Percentiles rank a stretch among this genome's conserved stretches.
These are phyloP conservation scores for Exophiala bonariae DNA, from an alignment of 2,329 filamentous ascomycete genomes.

Conservation along the genomic window DNA sequence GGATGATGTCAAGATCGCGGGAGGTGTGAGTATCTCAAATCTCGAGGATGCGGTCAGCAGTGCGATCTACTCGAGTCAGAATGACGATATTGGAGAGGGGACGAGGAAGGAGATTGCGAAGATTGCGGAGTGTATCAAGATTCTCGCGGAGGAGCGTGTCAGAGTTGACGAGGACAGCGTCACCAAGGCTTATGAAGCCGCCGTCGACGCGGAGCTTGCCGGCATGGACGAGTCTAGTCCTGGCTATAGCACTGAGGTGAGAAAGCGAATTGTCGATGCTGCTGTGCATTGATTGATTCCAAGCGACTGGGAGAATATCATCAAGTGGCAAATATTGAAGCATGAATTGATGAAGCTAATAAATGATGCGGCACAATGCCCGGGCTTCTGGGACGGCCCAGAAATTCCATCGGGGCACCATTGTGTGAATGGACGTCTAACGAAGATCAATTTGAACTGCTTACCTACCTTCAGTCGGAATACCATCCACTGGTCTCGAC, in stretches of 20 bases:
- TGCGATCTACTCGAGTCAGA: slow-evolving; percentile 92
- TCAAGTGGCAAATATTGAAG: background rate
- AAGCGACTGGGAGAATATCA: background rate
- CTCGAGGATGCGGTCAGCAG: slow-evolving; percentile 84
- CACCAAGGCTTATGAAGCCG: slow-evolving; percentile 76
- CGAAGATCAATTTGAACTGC: background rate
- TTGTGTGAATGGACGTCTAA: background rate
- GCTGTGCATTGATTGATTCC: slow-evolving; percentile 19
- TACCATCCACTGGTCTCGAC: slow-evolving; percentile 21
- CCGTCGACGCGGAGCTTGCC: slow-evolving; percentile 65
- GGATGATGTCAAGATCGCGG: slow-evolving; percentile 36
- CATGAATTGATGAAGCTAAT: background rate
- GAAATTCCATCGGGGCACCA: background rate
- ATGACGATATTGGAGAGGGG: slow-evolving; percentile 74
- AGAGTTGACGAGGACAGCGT: slow-evolving; percentile 90
- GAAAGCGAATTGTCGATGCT: slow-evolving; percentile 26
- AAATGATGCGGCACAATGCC: background rate
- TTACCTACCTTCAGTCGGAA: slow-evolving; percentile 2
- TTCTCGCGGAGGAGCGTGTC: slow-evolving; percentile 77
- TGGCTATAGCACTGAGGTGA: slow-evolving; percentile 18
- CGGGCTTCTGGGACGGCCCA: background rate
- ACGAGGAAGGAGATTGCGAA: slow-evolving; percentile 87
- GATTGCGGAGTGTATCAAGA: slow-evolving; percentile 76
- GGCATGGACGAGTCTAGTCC: slow-evolving; percentile 33
- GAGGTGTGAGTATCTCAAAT: slow-evolving; percentile 67